These are phyloP conservation scores for Fusarium transvaalense DNA, from an alignment of 2,329 filamentous ascomycete genomes.

Conservation along the genomic window DNA sequence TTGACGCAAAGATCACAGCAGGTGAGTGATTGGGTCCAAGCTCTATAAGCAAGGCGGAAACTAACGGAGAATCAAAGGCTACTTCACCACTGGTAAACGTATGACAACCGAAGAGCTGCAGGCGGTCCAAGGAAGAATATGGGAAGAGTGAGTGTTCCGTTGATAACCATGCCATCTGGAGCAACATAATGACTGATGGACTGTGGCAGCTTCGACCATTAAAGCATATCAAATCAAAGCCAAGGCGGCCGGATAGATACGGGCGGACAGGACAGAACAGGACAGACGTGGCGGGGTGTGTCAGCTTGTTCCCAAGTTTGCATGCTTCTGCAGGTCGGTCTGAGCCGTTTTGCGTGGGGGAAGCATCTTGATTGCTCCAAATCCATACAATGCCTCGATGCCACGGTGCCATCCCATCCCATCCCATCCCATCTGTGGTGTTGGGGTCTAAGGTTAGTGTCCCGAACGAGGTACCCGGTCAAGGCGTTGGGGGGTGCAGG, in stretches of 20 bases:
- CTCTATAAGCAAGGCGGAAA: conserved; percentile 21
- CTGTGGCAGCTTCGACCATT: conserved; percentile 58
- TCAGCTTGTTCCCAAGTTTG: conserved; percentile 42
- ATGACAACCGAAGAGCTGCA: conserved; percentile 89
- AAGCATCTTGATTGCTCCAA: conserved; percentile 43
- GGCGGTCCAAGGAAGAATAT: conserved; percentile 88
- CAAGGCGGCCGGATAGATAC: conserved; percentile 20
- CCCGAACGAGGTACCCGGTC: conserved; percentile 45
- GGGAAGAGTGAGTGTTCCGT: conserved; percentile 76
- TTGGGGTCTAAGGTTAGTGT: conserved; percentile 41
- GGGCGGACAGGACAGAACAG: conserved; percentile 1
- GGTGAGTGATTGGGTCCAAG: conserved; percentile 65
- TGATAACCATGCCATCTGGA: conserved; percentile 3
- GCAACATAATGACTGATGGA: conserved; percentile 40
- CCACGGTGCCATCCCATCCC: conserved; percentile 40
- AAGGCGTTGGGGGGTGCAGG: conserved; percentile 29
- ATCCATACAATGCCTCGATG: conserved; percentile 43
- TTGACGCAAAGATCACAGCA: conserved; percentile 97
- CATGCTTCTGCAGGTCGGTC: conserved; percentile 44
- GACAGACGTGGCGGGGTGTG: conserved; percentile 34
- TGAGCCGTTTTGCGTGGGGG: conserved; percentile 42
- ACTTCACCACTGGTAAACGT: conserved; percentile 88
- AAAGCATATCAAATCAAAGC: conserved; percentile 22
- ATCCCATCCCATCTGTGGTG: conserved; percentile 37
- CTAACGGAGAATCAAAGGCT: conserved; percentile 60